Conservation (phyloP, 192 early-diverging fungal species). For the Powellomyces hirtus region DNA sequence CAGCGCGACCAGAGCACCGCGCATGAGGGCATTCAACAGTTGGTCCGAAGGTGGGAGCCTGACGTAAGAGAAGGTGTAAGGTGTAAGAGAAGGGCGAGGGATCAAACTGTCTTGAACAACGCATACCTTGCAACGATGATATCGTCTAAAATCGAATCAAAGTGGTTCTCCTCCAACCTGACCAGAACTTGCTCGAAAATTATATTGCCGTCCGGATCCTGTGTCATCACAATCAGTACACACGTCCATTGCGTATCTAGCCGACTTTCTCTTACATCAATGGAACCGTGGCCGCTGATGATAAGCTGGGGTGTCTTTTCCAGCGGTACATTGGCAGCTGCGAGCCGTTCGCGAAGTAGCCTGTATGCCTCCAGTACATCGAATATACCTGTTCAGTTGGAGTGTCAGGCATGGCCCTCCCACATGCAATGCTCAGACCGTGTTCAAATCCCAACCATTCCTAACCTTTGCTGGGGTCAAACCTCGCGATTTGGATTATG, state of each 20-base stretch:
- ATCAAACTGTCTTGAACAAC: too few relatives aligned
- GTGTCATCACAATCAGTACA: too few relatives aligned
- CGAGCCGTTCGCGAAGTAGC: slow-evolving; percentile 57
- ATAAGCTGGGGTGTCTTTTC: slow-evolving; percentile 67
- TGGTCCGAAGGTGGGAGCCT: slow-evolving; percentile 79
- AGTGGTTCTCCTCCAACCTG: slow-evolving; percentile 19
- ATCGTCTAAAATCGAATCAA: slow-evolving; percentile 8
- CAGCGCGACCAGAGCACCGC: slow-evolving; percentile 67
- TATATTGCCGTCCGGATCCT: slow-evolving; percentile 71
- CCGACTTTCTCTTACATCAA: too few relatives aligned
- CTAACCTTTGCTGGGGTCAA: slow-evolving; percentile 80
- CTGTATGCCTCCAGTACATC: slow-evolving; percentile 71
- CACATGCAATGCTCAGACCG: background rate
- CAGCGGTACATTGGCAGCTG: slow-evolving; percentile 25
- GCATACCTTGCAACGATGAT: slow-evolving; percentile 15
- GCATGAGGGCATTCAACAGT: slow-evolving; percentile 69
- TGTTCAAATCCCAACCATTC: background rate
- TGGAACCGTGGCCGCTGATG: slow-evolving; percentile 72
- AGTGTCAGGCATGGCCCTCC: background rate
- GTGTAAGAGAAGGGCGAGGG: too few relatives aligned
- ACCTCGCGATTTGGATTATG: slow-evolving; percentile 78
- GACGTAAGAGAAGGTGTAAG: too few relatives aligned
- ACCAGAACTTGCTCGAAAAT: slow-evolving; percentile 54
- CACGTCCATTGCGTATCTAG: too few relatives aligned
- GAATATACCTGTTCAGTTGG: slow-evolving; percentile 64